These are phyloP conservation scores for Athelia sp. DNA, from an alignment of 1,284 basidiomycete genomes.

Conservation along the genomic window DNA sequence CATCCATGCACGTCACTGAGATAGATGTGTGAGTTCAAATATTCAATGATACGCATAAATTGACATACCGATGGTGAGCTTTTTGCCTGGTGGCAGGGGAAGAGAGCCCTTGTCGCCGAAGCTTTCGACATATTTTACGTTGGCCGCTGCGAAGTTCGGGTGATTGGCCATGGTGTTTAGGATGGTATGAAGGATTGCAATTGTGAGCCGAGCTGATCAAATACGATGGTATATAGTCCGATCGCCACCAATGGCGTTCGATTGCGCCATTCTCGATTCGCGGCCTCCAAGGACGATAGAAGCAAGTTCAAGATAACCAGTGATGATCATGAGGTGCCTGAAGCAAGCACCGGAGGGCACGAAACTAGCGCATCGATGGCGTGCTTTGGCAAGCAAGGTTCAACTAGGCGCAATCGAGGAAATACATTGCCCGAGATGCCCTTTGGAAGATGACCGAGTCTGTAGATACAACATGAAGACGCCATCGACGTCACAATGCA, in stretches of 20 bases:
- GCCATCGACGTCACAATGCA: too few species aligned
- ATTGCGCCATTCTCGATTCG: not conserved
- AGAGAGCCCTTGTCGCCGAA: constrained; percentile 41
- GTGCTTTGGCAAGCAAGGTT: too few species aligned
- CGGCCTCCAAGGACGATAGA: not conserved
- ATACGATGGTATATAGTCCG: not conserved
- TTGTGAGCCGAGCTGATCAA: not conserved
- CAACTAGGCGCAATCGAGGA: too few species aligned
- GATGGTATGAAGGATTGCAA: not conserved
- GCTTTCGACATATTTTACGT: constrained; percentile 31
- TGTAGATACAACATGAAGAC: too few species aligned
- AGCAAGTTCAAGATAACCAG: not conserved
- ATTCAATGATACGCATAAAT: constrained; percentile 17
- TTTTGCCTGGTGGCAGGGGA: constrained; percentile 46
- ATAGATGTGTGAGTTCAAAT: not conserved
- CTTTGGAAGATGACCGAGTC: too few species aligned
- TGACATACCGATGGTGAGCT: constrained; percentile 39
- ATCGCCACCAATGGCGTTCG: not conserved
- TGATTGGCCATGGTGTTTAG: not conserved
- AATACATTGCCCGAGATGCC: too few species aligned
- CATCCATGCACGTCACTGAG: constrained; percentile 68
- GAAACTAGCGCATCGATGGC: too few species aligned
- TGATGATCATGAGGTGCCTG: not conserved
- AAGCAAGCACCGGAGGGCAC: too few species aligned
- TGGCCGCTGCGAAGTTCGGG: not conserved